phyloP scores from a whole-genome alignment of 345 rosid genomes.

The Euphorbia lathyris region DNA sequence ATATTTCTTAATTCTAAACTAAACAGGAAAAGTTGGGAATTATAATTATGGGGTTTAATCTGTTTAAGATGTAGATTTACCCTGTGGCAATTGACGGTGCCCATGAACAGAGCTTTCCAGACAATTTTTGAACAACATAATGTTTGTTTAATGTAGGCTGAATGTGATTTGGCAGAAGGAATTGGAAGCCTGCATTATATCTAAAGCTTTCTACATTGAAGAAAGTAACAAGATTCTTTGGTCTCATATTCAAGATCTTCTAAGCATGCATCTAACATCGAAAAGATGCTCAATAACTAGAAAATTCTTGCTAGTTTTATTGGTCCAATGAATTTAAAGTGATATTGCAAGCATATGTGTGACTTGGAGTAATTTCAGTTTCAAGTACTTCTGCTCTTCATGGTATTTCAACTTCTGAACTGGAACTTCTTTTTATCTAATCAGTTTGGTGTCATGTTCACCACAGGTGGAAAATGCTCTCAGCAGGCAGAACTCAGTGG shows the following conservation, averaged over 20 bases:
- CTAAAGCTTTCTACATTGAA: slow-evolving; percentile 1
- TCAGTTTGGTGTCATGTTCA: slow-evolving; percentile 2
- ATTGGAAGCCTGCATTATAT: not conserved
- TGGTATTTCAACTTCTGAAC: not conserved
- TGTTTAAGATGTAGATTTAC: slow-evolving; percentile 1
- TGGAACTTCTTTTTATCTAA: not conserved
- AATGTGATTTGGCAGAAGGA: not conserved
- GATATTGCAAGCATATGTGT: not conserved
- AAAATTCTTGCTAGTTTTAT: not conserved
- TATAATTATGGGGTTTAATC: not conserved
- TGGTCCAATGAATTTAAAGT: not conserved
- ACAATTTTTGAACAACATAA: not conserved
- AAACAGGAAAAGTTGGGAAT: no score
- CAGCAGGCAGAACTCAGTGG: slow-evolving; percentile 96
- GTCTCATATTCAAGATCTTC: not conserved
- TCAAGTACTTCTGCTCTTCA: not conserved
- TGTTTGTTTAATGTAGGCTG: not conserved
- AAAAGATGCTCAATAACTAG: not conserved
- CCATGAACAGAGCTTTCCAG: not conserved
- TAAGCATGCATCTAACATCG: no score
- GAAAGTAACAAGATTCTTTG: not conserved
- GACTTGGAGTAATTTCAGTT: not conserved
- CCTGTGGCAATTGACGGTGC: not conserved
- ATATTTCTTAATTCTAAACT: not conserved
- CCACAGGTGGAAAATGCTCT: slow-evolving; percentile 89